Conservation (phyloP, 2,329 filamentous ascomycete genomes). For the Neofusicoccum sp. region DNA sequence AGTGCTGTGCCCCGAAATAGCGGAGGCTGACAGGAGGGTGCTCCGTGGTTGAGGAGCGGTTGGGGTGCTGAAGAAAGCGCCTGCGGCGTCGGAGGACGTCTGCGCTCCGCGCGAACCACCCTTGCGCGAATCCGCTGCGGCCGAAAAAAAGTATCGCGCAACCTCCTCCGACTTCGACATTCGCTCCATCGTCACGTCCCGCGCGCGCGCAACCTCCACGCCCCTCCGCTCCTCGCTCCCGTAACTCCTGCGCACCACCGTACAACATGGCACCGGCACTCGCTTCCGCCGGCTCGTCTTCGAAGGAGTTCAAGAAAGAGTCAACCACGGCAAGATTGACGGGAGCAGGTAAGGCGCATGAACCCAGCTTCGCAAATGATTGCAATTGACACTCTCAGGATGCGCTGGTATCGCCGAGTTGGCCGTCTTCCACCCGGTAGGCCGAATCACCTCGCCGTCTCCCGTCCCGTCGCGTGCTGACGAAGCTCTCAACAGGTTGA, state of each 20-base stretch:
- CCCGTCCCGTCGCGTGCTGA: slow-evolving; percentile 25
- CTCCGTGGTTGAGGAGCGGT: not conserved
- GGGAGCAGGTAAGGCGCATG: slow-evolving; percentile 75
- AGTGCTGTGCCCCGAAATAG: not conserved
- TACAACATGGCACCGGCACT: slow-evolving; percentile 10
- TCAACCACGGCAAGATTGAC: slow-evolving; percentile 83
- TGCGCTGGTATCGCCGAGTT: slow-evolving; percentile 91
- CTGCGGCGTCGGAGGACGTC: slow-evolving; percentile 10
- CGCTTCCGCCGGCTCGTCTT: slow-evolving; percentile 37
- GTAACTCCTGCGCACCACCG: not conserved
- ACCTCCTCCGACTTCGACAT: slow-evolving; percentile 14
- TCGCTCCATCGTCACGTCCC: not conserved
- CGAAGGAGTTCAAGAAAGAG: slow-evolving; percentile 74
- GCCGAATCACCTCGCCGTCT: not conserved
- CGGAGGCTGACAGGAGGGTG: not conserved
- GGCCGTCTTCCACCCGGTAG: slow-evolving; percentile 85
- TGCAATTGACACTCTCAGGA: slow-evolving; percentile 53
- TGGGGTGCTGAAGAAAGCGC: not conserved
- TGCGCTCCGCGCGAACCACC: slow-evolving; percentile 8
- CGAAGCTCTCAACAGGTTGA: slow-evolving; percentile 66
- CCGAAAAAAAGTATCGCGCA: slow-evolving; percentile 18
- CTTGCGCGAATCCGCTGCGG: slow-evolving; percentile 15
- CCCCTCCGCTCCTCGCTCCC: slow-evolving; percentile 2
- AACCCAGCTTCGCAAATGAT: not conserved
- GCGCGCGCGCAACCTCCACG: not conserved